These are phyloP conservation scores for Geotrichum aggregatum DNA, from an alignment of 1,139 yeast genomes.

Conservation along the genomic window DNA sequence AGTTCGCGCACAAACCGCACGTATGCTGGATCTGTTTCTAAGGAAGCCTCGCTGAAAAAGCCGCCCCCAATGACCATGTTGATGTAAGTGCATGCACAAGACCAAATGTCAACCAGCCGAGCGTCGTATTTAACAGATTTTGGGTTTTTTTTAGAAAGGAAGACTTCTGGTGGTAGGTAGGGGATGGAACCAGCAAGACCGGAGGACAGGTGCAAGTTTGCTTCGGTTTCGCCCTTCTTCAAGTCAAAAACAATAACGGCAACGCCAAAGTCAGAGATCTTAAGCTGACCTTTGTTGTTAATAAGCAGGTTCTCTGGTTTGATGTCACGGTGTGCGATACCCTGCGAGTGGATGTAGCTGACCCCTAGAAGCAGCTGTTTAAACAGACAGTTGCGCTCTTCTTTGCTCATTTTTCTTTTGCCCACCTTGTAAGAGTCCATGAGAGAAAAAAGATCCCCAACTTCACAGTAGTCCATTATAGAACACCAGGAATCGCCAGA, in stretches of 20 bases:
- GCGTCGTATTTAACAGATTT: slow-evolving; percentile 54
- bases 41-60: slow-evolving; percentile 35
- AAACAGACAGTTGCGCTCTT: slow-evolving; percentile 58
- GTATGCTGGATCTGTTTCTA: slow-evolving; percentile 30
- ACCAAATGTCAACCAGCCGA: slow-evolving; percentile 80
- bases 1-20: slow-evolving; percentile 26
- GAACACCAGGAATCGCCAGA: slow-evolving; percentile 48
- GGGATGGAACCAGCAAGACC: slow-evolving; percentile 65
- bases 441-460: slow-evolving; percentile 65
- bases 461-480: slow-evolving; percentile 70
- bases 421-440: slow-evolving; percentile 42
- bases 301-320: slow-evolving; percentile 67
- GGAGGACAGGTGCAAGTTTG: slow-evolving; percentile 9
- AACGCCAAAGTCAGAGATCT: slow-evolving; percentile 60
- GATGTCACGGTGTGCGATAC: slow-evolving; percentile 69
- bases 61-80: slow-evolving; percentile 55
- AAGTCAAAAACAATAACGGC: slow-evolving; percentile 20
- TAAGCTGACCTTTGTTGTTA: slow-evolving; percentile 64
- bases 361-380: slow-evolving; percentile 71
- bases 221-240: slow-evolving; percentile 11
- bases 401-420: slow-evolving; percentile 30
- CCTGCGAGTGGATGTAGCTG: slow-evolving; percentile 64
- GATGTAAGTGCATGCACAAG: slow-evolving; percentile 90
- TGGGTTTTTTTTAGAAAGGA: slow-evolving; percentile 29
- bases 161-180: slow-evolving; percentile 88